Base-by-base conservation (phyloP, 352 stramenopile genomes). In the Ochromonadaceae sp. region DNA sequence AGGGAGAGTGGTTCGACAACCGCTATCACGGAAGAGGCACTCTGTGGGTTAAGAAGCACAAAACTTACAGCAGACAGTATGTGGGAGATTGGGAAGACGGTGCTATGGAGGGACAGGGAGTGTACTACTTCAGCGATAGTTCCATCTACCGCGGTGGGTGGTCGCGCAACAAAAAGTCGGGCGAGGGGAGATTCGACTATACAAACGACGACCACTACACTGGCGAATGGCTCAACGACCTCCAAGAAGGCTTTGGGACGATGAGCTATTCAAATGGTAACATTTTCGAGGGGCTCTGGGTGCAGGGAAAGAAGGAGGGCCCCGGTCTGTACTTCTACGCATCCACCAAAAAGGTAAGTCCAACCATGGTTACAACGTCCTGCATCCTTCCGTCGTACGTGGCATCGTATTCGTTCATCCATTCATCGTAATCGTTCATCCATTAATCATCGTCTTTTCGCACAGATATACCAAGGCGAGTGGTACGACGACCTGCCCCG, bases 391-490 rank as follows among this genome's bases (percentile, higher is more conserved):
- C n/a, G n/a, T n/a, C n/a, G n/a, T n/a, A n/a, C n/a, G n/a, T 56
- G 26, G 3, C 5, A 36, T 28, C 22, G 20, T 36, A 56, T 41
- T 36, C 41, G 3, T 56, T 30, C 41, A 10, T 7, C 32, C 22
- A 46, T 14, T 48, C n/a, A 28, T 4, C 7, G 12, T 26, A 28
- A 1, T 32, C 36, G 30, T 46, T n/a, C n/a, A n/a, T n/a, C n/a
- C n/a, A n/a, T n/a, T n/a, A n/a, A n/a, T n/a, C n/a, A n/a, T n/a
- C n/a, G n/a, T n/a, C n/a, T n/a, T n/a, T n/a, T n/a, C n/a, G n/a
- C n/a, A n/a, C 25, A 65, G 39, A 39, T 65, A 1, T 65, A 65
- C 36, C 4, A 65, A 53, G 56, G 56, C 38, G 56, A 65, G 32
- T 65, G 56, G 56, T 7, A 22, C 35, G 39, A 65, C n/a, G 56